phyloP scores from a whole-genome alignment of 2,329 filamentous ascomycete genomes.

The Cladosporium cucumerinum region DNA sequence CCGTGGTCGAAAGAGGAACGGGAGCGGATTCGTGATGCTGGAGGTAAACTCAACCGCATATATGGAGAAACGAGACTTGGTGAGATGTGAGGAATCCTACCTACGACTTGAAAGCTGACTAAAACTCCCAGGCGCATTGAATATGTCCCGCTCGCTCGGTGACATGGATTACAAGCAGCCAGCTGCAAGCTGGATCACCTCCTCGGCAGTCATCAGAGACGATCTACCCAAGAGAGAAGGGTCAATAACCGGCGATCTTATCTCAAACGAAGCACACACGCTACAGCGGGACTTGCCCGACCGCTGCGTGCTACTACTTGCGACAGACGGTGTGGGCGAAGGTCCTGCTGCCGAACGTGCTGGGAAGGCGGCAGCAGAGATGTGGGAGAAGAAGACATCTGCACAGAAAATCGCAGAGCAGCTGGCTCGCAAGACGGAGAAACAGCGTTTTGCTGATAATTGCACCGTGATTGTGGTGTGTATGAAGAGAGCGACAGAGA shows the following conservation, averaged over 20 bases:
- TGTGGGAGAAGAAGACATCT: conserved; percentile 14
- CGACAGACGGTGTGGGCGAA: conserved; percentile 13
- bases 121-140: neutral
- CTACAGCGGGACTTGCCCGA: neutral
- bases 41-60: conserved; percentile 10
- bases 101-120: neutral
- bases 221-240: conserved; percentile 11
- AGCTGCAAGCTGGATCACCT: conserved; percentile 12
- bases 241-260: conserved; percentile 11
- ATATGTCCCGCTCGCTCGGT: conserved; percentile 13
- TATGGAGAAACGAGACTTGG: conserved; percentile 12
- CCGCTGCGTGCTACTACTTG: neutral
- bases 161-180: conserved; percentile 14
- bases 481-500: neutral
- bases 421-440: conserved; percentile 9
- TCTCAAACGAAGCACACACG: conserved; percentile 14
- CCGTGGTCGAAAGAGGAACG: conserved; percentile 9
- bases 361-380: conserved; percentile 1
- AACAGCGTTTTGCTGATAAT: conserved; percentile 10
- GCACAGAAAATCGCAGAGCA: conserved; percentile 12
- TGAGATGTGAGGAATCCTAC: neutral
- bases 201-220: conserved; percentile 4
- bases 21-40: conserved; percentile 12
- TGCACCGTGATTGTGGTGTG: conserved; percentile 9
- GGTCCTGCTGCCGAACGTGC: conserved; percentile 1